Conservation (phyloP, 1,284 basidiomycete species). For the Apiotrichum domesticum region DNA sequence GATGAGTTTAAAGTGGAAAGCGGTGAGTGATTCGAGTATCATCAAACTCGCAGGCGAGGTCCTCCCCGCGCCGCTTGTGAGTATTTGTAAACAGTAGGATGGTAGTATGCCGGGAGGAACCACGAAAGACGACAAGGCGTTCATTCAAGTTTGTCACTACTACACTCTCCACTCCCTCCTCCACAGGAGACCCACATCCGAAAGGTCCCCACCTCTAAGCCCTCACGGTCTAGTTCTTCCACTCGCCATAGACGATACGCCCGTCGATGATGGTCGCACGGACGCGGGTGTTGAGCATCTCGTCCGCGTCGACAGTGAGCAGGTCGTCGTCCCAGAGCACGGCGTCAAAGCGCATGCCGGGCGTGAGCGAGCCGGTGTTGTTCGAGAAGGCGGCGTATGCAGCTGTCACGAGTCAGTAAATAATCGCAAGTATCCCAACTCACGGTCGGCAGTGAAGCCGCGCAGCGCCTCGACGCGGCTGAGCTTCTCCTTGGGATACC, state of each 20-base stretch:
- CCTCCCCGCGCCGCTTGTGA: no score
- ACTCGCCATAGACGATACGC: conserved; percentile 53
- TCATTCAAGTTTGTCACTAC: no score
- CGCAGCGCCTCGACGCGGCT: conserved; percentile 59
- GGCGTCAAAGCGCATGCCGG: conserved; percentile 78
- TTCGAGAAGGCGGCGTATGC: conserved; percentile 77
- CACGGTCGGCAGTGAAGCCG: conserved; percentile 72
- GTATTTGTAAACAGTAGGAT: no score
- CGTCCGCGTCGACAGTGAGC: conserved; percentile 57
- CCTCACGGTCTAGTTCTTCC: not conserved
- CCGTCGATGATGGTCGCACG: conserved; percentile 75
- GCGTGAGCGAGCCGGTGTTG: conserved; percentile 58
- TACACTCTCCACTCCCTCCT: no score
- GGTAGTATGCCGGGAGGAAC: no score
- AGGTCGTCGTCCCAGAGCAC: conserved; percentile 74
- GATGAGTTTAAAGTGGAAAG: not conserved
- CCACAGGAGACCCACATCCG: not conserved
- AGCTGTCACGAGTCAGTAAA: conserved; percentile 33
- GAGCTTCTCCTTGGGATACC: conserved; percentile 68
- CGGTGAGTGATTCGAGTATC: conserved; percentile 67
- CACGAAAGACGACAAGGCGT: no score
- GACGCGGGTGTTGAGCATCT: conserved; percentile 67
- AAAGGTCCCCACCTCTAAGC: not conserved
- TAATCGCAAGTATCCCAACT: conserved; percentile 1
- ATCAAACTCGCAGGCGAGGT: conserved; percentile 57